A percentile compares a stretch with the other conserved stretches of the same genome.
phyloP scores from a whole-genome alignment of 176 grass and related monocot species.

The Phoenix roebelenii region DNA sequence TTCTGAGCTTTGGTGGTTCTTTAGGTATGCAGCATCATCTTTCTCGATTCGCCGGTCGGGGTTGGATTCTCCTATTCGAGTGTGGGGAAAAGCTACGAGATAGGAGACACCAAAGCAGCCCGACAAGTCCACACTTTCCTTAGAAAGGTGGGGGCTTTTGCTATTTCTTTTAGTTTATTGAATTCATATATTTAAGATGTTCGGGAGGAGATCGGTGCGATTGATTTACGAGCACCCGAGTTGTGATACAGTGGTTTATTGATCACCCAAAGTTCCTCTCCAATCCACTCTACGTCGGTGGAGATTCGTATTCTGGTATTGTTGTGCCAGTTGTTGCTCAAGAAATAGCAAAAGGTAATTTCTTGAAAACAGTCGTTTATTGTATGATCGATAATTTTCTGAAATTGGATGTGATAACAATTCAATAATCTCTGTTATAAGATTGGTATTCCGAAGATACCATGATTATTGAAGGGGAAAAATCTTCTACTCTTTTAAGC shows the following conservation, averaged over 20 bases:
- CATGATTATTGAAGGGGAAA: no score
- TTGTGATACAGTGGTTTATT: constrained; percentile 37
- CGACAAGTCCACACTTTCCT: constrained; percentile 39
- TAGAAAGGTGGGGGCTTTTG: constrained; percentile 32
- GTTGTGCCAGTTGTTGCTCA: constrained; percentile 36
- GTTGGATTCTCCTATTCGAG: constrained; percentile 57
- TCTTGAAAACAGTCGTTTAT: background rate
- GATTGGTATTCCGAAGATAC: no score
- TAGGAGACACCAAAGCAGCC: constrained; percentile 31
- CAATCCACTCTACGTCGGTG: constrained; percentile 59
- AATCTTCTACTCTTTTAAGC: no score
- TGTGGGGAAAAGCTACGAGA: constrained; percentile 13
- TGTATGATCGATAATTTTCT: no score
- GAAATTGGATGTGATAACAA: no score
- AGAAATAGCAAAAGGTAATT: constrained; percentile 31
- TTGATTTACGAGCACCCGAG: background rate
- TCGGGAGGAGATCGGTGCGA: no score
- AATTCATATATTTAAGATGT: no score
- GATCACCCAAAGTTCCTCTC: constrained; percentile 39
- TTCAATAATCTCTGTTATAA: no score
- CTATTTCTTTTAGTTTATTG: no score
- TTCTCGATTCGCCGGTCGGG: constrained; percentile 54
- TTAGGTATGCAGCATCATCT: constrained; percentile 56
- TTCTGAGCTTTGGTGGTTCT: background rate
- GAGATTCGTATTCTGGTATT: constrained; percentile 55